phyloP scores from a whole-genome alignment of 768 basidiomycete genomes.

The Trametes sanguinea region DNA sequence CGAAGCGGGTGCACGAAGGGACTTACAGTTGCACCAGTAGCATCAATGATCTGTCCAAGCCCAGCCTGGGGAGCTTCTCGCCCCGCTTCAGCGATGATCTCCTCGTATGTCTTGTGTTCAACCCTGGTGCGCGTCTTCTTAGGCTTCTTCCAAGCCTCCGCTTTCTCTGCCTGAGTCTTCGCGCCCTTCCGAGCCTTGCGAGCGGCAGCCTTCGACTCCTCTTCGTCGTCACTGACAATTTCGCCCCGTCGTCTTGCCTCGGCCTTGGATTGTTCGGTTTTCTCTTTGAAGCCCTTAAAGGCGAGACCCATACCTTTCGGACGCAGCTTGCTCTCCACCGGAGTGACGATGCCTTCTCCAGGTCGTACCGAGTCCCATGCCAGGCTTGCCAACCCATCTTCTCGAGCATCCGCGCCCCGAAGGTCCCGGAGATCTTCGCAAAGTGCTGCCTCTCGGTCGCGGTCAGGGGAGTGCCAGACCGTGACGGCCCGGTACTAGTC shows the following conservation, averaged over 20 bases:
- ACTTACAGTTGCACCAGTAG: conserved; percentile 87
- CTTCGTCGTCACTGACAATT: conserved; percentile 72
- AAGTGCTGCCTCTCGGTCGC: conserved; percentile 80
- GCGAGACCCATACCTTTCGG: conserved; percentile 88
- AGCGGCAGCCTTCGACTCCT: conserved; percentile 39
- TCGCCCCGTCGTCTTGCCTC: conserved; percentile 81
- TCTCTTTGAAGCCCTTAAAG: conserved; percentile 84
- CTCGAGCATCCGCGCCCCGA: conserved; percentile 86
- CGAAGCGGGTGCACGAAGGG: neutral
- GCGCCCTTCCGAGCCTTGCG: conserved; percentile 56
- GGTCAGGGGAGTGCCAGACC: conserved; percentile 50
- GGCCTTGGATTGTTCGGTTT: conserved; percentile 78
- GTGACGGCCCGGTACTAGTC: conserved; percentile 34
- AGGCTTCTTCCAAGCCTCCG: conserved; percentile 84
- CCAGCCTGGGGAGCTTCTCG: conserved; percentile 52
- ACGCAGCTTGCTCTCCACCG: conserved; percentile 82
- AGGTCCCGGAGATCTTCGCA: conserved; percentile 68
- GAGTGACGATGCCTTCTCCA: conserved; percentile 87
- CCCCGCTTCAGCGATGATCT: conserved; percentile 88
- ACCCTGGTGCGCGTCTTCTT: conserved; percentile 84
- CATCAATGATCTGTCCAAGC: conserved; percentile 90
- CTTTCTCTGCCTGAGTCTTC: conserved; percentile 57
- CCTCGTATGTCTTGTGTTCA: conserved; percentile 96
- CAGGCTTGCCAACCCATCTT: conserved; percentile 97
- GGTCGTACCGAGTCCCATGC: conserved; percentile 70